phyloP scores from a whole-genome alignment of 1,284 basidiomycete genomes.

The Tremellales sp. region DNA sequence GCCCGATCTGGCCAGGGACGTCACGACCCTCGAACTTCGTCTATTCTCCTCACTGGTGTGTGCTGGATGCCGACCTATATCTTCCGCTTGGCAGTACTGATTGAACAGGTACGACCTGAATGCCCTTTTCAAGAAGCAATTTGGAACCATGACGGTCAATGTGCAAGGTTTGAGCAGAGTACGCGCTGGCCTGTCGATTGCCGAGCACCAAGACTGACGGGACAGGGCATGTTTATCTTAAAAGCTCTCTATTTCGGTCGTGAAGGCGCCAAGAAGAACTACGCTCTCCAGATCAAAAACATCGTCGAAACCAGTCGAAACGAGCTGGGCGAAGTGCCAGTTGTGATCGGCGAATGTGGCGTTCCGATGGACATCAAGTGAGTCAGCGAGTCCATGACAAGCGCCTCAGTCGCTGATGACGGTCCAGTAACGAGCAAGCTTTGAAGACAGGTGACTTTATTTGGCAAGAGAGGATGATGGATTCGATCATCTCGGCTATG shows the following conservation, averaged over 20 bases:
- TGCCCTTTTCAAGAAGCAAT: constrained; percentile 73
- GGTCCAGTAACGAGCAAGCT: constrained; percentile 61
- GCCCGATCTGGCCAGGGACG: constrained; percentile 67
- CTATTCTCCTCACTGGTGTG: constrained; percentile 83
- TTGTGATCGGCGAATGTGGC: constrained; percentile 84
- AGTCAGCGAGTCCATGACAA: constrained; percentile 36
- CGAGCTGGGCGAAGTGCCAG: constrained; percentile 69
- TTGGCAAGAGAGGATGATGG: constrained; percentile 83
- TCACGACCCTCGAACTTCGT: constrained; percentile 69
- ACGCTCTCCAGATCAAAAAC: constrained; percentile 71
- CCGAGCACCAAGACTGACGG: constrained; percentile 1
- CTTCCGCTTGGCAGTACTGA: not conserved
- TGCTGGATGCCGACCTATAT: not conserved
- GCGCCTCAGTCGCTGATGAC: too few species aligned
- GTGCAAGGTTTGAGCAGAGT: constrained; percentile 83
- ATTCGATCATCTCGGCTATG: constrained; percentile 72
- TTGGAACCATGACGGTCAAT: constrained; percentile 77
- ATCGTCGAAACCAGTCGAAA: constrained; percentile 65
- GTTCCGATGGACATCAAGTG: constrained; percentile 93
- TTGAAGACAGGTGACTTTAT: constrained; percentile 69
- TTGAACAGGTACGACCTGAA: constrained; percentile 82
- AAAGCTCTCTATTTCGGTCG: constrained; percentile 84
- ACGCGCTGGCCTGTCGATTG: constrained; percentile 22
- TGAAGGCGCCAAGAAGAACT: constrained; percentile 72
- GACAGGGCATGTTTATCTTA: constrained; percentile 74